These are phyloP conservation scores for Suillus cothurnatus DNA, from an alignment of 768 basidiomycete species.

Conservation along the genomic window DNA sequence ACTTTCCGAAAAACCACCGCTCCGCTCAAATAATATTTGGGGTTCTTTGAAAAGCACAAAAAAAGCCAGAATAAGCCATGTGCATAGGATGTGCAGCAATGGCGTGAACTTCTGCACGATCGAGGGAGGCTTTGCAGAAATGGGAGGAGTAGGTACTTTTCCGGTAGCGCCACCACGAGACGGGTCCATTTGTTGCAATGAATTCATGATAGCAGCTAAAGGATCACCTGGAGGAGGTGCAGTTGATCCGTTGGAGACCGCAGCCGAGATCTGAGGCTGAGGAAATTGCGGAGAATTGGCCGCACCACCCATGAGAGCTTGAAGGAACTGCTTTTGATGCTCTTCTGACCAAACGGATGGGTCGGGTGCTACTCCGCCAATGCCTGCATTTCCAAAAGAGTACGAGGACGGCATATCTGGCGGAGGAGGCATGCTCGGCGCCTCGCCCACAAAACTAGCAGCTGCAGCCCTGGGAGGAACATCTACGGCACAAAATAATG, in stretches of 20 bases:
- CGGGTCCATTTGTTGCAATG: slow-evolving; percentile 28
- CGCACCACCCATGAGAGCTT: slow-evolving; percentile 54
- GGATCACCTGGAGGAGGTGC: slow-evolving; percentile 41
- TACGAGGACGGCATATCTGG: slow-evolving; percentile 27
- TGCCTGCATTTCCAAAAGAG: slow-evolving; percentile 21
- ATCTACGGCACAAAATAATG: slow-evolving; percentile 10
- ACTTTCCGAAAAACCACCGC: slow-evolving; percentile 35
- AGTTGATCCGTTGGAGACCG: slow-evolving; percentile 20
- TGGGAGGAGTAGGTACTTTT: slow-evolving; percentile 28
- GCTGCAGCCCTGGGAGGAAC: slow-evolving; percentile 19
- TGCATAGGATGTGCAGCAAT: slow-evolving; percentile 61
- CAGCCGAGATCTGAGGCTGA: slow-evolving; percentile 9
- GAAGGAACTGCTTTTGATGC: slow-evolving; percentile 69
- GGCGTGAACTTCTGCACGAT: slow-evolving; percentile 63
- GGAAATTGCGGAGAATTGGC: slow-evolving; percentile 33
- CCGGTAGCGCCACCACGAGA: slow-evolving; percentile 25
- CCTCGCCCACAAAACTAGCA: slow-evolving; percentile 40
- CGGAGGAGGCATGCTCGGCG: slow-evolving; percentile 32
- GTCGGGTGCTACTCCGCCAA: slow-evolving; percentile 39
- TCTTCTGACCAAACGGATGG: slow-evolving; percentile 67
- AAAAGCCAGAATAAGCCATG: slow-evolving; percentile 66
- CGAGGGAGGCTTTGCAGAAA: slow-evolving; percentile 39
- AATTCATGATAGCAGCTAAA: slow-evolving; percentile 46
- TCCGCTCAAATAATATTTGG: slow-evolving; percentile 41
- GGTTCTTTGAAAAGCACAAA: slow-evolving; percentile 74